Base-by-base conservation (phyloP, 352 stramenopile species). In the Chloridella minuta region DNA sequence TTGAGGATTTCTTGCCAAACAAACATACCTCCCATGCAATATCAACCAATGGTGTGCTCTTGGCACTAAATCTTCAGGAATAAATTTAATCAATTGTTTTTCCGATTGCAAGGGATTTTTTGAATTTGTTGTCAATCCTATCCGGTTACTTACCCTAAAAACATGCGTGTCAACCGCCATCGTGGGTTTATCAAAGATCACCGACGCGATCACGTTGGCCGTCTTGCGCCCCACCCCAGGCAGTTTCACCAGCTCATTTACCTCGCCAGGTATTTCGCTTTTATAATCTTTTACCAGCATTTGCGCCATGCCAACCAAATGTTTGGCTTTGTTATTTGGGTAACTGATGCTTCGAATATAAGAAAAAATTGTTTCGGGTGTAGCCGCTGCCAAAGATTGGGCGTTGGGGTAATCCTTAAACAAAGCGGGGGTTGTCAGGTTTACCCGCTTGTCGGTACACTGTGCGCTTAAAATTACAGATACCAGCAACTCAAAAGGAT, bases 41-140 rank as follows among this genome's bases (percentile, higher is more conserved):
- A 66, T 66, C 40, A 66, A 66, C 40, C 40, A 66, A 66, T 66
- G 40, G n/a, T 66, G 40, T 66, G 40, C 40, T n/a, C n/a, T 66
- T 18, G 40, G 40, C 40, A 66, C 40, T n/a, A 66, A 66, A 66
- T 66, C 10, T n/a, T 10, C 40, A 18, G 40, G 40, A 18, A 66
- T 66, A 66, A 66, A 66, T 66, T 66, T 66, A 66, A 66, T 66
- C n/a, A 66, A 66, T 66, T 66, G 40, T 66, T 66, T 66, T 66
- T 66, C 40, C 10, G 40, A 66, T 66, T 66, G 40, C 40, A 66
- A 66, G 40, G 40, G 40, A n/a, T 66, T 66, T 66, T 66, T 66
- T n/a, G 40, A 10, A 66, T 66, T 66, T 66, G 40, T 66, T 18
- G 40, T 66, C n/a, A 66, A 66, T 66, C 40, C 40, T 18, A 66